Base-by-base conservation (phyloP, 2,329 filamentous ascomycete genomes). In the Fusarium sp. region DNA sequence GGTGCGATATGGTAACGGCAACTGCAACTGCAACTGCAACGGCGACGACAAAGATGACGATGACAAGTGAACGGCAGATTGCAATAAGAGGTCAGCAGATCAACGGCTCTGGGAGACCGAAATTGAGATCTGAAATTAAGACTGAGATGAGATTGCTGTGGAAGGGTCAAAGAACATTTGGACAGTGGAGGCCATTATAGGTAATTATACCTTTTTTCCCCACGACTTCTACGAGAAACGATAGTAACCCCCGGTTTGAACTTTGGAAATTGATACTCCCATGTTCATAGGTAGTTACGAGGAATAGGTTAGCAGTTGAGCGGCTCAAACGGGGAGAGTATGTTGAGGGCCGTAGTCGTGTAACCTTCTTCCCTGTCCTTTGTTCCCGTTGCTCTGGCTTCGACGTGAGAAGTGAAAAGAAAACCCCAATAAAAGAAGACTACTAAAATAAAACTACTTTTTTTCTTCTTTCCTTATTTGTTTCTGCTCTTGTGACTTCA, bases 131-230 rank as follows among this genome's bases (percentile, higher is more conserved):
- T 37, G 35, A 28, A 32, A 39, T 28, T 52, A 39, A 52, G 33
- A 26, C 17, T 30, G 22, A 30, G 28, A 30, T 30, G 51, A 47
- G 40, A 50, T 51, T 47, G 30, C 14, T 22, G 22, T 41, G 47
- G 19, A 47, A 52, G 44, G 39, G 33, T 19, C 17, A 45, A 59
- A 55, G 47, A 48, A 30, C 40, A 41, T 61, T 61, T 44, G 32
- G 41, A 43, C 41, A 44, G 43, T 47, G 48, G 59, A 46, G 40
- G 58, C 45, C 45, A n/a, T n/a, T 37, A 17, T 46, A 41, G 40
- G 40, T 63, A 58, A 64, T 57, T 64, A 64, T 64, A 64, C 33
- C 40, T 51, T 56, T 56, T 39, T 43, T 17, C 8, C 33, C 7
- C 33, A n/a, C 45, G 35, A 33, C 33, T 63, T 22, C 41, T 47